Evolutionary conservation across 2,329 filamentous ascomycete species (phyloP).

Genomic region (Aspergillus sp.): DNA sequence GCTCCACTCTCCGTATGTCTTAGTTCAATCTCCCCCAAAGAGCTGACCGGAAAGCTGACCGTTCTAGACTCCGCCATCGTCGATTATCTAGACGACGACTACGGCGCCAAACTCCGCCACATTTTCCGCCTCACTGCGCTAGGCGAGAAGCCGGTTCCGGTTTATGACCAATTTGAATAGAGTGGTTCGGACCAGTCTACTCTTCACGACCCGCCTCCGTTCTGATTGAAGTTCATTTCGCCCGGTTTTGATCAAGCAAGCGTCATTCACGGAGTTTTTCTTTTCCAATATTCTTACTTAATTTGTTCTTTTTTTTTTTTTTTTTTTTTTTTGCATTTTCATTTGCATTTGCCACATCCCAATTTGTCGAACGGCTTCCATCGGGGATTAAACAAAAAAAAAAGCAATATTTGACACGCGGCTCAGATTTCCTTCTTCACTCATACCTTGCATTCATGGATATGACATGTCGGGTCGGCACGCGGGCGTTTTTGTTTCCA

Average conservation of each 20-base stretch:
- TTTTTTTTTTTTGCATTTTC: background rate
- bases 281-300: background rate
- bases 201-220: background rate
- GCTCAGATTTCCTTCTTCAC: background rate
- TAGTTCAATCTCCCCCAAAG: background rate
- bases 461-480: background rate
- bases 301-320: background rate
- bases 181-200: background rate
- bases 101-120: constrained; percentile 47
- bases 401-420: background rate
- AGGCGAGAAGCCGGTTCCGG: constrained; percentile 51
- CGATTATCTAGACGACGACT: constrained; percentile 49
- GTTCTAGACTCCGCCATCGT: constrained; percentile 50
- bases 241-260: background rate
- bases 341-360: background rate
- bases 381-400: background rate
- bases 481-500: background rate
- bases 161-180: constrained; percentile 35
- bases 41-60: constrained; percentile 9
- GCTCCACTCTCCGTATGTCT: constrained; percentile 46
- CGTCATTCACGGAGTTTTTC: background rate
- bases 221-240: background rate
- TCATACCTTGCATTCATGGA: background rate
- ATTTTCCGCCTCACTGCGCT: constrained; percentile 52
- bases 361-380: background rate